Evolutionary conservation across 2,329 filamentous ascomycete species (phyloP), one percentile per base, ranked within the genome.

Genomic region (Epichloe gansuensis): DNA sequence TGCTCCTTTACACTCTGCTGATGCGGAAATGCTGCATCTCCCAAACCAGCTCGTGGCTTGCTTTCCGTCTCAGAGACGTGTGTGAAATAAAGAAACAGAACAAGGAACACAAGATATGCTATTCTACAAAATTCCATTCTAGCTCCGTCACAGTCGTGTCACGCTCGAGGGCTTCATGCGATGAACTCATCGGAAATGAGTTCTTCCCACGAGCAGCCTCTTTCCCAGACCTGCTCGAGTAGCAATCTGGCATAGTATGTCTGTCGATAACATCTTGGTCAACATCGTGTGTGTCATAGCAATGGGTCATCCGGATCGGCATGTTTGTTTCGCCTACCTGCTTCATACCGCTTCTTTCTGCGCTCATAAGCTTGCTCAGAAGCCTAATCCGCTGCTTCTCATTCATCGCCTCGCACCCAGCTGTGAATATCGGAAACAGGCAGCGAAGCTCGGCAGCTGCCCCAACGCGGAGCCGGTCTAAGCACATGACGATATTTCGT

Each of bases 341-440:
- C 55, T 80, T 85, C 80, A 91, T 83, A 4, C 87, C 88, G 57
- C 83, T 83, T 5, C 76, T 80, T 68, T 91, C 86, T 1, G 88
- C 78, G 17, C 76, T 76, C 63, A 74, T 73, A 62, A 93, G 74
- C 47, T 87, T 74, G 58, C 81, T 77, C 60, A 87, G 70, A 39
- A 91, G 80, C 60, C 80, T 74, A 25, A 70, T 69, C 48, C 82
- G 73, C 59, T 85, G 78, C 3, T 67, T 67, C 37, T 71, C 61
- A 48, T 82, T 76, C 52, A 70, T 70, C 1, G 82, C 81, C 64
- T 93, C 86, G 58, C 86, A 91, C 0, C 88, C 88, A 1, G 88
- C 88, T 1, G 86, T 87, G 66, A 93, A 93, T 69, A 93, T 82
- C 0, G 88, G 88, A 58, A 93, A 91, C 41, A 93, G 66, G 17